Percentiles rank a stretch among this genome's conserved stretches.
Conservation (phyloP, 176 grass and related monocot genomes). For the Rhipidocladum racemiflorum region DNA sequence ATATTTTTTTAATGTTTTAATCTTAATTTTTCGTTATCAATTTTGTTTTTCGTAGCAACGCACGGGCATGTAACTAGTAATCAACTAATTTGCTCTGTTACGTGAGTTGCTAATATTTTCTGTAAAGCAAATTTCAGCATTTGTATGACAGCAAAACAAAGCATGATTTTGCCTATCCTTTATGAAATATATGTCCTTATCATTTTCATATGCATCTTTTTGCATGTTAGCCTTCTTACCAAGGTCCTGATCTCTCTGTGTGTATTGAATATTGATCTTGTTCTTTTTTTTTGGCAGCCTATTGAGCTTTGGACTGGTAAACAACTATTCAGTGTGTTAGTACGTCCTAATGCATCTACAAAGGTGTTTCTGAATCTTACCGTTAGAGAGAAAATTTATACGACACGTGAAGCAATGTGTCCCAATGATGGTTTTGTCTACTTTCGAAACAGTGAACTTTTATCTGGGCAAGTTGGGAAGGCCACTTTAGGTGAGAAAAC, state of each 20-base stretch:
- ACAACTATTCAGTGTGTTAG: constrained; percentile 87
- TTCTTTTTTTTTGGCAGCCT: constrained; percentile 58
- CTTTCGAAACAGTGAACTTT: constrained; percentile 92
- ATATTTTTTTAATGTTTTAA: no score
- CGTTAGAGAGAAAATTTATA: constrained; percentile 81
- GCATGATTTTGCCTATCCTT: background rate
- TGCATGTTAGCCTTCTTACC: constrained; percentile 26
- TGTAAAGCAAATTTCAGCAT: constrained; percentile 10
- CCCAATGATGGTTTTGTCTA: constrained; percentile 85
- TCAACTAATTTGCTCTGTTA: constrained; percentile 1
- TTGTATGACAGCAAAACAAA: background rate
- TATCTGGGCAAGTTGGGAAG: constrained; percentile 90
- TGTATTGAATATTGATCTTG: constrained; percentile 10
- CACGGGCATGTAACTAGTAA: no score
- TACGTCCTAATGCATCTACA: constrained; percentile 80
- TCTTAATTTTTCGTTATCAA: no score
- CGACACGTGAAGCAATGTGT: constrained; percentile 64
- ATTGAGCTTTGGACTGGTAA: constrained; percentile 98
- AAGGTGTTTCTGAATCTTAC: constrained; percentile 88
- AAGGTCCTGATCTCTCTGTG: constrained; percentile 12
- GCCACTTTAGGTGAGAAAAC: constrained; percentile 71
- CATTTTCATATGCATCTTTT: constrained; percentile 9
- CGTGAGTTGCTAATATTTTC: background rate
- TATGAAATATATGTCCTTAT: constrained; percentile 8
- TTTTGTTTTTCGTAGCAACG: no score